A percentile compares a stretch with the other conserved stretches of the same genome.
phyloP scores from a whole-genome alignment of 768 basidiomycete species.

The Podaxis sp. region DNA sequence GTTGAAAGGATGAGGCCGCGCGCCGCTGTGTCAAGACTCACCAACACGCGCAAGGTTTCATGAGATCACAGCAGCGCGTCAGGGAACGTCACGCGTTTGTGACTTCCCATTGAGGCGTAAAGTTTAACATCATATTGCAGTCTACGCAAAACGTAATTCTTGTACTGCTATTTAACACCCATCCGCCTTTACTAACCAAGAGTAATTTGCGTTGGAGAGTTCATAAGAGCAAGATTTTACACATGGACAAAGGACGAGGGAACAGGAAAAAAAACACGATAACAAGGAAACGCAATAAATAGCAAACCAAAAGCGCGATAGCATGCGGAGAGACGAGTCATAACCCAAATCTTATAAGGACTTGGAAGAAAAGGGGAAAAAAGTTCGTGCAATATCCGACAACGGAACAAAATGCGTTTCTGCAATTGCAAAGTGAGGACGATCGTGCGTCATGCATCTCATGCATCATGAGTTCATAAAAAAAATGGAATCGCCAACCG shows the following conservation, averaged over 20 bases:
- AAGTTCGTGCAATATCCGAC: conserved; percentile 8
- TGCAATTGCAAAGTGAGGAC: not conserved
- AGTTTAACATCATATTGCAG: not conserved
- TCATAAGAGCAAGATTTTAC: not conserved
- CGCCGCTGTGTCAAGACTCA: not conserved
- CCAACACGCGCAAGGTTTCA: conserved; percentile 1
- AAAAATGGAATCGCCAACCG: conserved; percentile 6
- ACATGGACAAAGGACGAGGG: not conserved
- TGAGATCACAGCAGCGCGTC: conserved; percentile 12
- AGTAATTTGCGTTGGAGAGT: no score
- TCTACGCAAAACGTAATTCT: not conserved
- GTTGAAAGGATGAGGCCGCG: not conserved
- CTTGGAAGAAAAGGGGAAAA: not conserved
- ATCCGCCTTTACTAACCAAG: no score
- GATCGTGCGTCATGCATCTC: not conserved
- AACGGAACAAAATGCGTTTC: conserved; percentile 5
- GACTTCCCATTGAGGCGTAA: conserved; percentile 25
- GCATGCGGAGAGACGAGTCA: conserved; percentile 4
- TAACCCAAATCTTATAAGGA: not conserved
- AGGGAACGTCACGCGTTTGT: conserved; percentile 21
- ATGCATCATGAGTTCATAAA: not conserved
- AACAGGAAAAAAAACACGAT: not conserved
- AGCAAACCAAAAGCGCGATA: conserved; percentile 10
- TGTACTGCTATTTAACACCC: no score
- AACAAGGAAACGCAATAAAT: not conserved